Percentiles rank a stretch among this genome's conserved stretches.
phyloP scores from a whole-genome alignment of 305 asterid genomes.

The Vinca major region DNA sequence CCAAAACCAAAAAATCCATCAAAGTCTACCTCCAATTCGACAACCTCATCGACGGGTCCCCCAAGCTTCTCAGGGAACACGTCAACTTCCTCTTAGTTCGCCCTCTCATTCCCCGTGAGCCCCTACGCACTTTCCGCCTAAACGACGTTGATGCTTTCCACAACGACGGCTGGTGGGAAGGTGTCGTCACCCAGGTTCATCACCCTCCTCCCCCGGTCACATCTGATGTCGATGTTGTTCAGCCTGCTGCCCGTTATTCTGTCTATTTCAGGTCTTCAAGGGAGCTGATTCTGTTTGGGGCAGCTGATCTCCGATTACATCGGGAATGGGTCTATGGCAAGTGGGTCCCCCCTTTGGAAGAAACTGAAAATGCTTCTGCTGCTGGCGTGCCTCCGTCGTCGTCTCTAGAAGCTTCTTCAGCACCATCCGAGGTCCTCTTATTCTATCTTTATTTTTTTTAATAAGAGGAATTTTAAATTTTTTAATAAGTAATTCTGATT shows the following conservation, averaged over 20 bases:
- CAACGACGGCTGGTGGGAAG: slow-evolving; percentile 68
- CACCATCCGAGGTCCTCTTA: not conserved
- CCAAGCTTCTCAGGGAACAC: slow-evolving; percentile 30
- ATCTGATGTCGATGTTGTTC: not conserved
- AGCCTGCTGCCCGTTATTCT: slow-evolving; percentile 25
- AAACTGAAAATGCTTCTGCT: not conserved
- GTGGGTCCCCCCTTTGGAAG: slow-evolving; percentile 43
- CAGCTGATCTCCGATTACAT: slow-evolving; percentile 41
- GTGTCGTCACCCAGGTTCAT: slow-evolving; percentile 29
- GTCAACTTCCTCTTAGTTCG: slow-evolving; percentile 37
- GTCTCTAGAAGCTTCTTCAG: slow-evolving; percentile 26
- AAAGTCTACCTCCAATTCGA: slow-evolving; percentile 32
- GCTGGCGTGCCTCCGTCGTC: slow-evolving; percentile 23
- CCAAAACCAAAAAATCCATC: slow-evolving; percentile 5
- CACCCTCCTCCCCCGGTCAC: not conserved
- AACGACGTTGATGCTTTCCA: slow-evolving; percentile 58
- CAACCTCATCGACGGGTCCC: slow-evolving; percentile 21
- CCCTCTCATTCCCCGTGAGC: slow-evolving; percentile 46
- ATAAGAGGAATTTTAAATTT: not conserved
- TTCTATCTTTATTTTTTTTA: not conserved
- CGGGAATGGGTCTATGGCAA: slow-evolving; percentile 51
- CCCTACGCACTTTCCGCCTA: slow-evolving; percentile 30
- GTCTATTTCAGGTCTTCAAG: slow-evolving; percentile 44
- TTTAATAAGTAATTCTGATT: not conserved
- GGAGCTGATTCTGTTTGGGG: slow-evolving; percentile 38